A percentile compares a stretch with the other conserved stretches of the same genome.
These are phyloP conservation scores for Lyophyllum decastes DNA, from an alignment of 768 basidiomycete genomes.

Conservation along the genomic window DNA sequence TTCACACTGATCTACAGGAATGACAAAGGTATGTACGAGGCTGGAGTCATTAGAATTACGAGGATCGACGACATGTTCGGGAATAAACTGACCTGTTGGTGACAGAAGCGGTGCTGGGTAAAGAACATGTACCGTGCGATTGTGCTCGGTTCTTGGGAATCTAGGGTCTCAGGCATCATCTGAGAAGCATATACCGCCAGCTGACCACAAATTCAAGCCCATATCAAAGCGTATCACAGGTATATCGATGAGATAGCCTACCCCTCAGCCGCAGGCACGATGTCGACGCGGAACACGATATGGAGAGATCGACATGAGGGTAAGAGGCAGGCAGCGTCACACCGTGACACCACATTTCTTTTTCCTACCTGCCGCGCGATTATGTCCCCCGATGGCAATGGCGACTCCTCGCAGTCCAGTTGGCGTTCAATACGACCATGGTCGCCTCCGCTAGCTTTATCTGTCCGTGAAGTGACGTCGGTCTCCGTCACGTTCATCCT, in stretches of 20 bases:
- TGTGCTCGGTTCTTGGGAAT: neutral
- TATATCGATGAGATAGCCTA: neutral
- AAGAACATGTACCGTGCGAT: neutral
- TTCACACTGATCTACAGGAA: no score
- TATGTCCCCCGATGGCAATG: constrained; percentile 28
- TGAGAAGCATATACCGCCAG: neutral
- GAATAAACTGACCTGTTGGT: neutral
- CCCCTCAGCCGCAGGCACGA: neutral
- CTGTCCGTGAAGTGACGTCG: constrained; percentile 80
- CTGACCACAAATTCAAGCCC: neutral
- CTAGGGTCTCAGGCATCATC: neutral
- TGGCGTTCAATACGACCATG: constrained; percentile 83
- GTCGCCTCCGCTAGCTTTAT: constrained; percentile 68
- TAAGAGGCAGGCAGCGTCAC: neutral
- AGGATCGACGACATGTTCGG: neutral
- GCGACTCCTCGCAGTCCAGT: constrained; percentile 23
- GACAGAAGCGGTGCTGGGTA: neutral
- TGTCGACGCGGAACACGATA: neutral
- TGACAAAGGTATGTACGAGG: no score
- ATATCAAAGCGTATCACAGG: neutral
- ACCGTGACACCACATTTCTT: neutral
- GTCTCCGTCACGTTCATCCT: constrained; percentile 84
- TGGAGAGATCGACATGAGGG: neutral
- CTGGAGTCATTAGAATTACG: neutral
- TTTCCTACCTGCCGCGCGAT: neutral